A percentile compares a stretch with the other conserved stretches of the same genome.
These are phyloP conservation scores for Bruguiera sexangula DNA, from an alignment of 345 rosid species.

Conservation along the genomic window DNA sequence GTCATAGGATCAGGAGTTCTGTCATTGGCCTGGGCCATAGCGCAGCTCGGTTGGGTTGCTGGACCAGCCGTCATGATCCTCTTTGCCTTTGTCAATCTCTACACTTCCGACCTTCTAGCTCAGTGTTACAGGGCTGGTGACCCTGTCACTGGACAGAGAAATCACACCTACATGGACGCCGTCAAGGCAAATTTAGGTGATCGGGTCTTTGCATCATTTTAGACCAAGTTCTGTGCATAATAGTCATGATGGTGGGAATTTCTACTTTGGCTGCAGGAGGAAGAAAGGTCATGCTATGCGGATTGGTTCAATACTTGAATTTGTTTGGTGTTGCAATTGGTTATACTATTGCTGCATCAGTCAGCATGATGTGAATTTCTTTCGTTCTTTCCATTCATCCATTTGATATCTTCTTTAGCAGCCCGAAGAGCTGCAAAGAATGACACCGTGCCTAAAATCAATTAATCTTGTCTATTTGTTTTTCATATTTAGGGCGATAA, in stretches of 20 bases:
- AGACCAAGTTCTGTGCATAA: not conserved
- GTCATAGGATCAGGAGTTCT: conserved; percentile 55
- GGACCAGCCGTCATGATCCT: conserved; percentile 42
- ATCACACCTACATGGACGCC: conserved; percentile 53
- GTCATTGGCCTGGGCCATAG: conserved; percentile 51
- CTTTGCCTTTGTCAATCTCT: conserved; percentile 44
- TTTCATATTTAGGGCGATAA: conserved; percentile 51
- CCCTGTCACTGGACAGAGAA: conserved; percentile 41
- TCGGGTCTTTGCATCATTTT: not conserved
- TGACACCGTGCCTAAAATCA: too few species aligned
- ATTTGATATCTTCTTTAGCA: too few species aligned
- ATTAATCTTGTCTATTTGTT: not conserved
- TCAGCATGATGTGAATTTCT: conserved; percentile 47
- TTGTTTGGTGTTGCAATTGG: conserved; percentile 50
- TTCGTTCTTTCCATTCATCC: not conserved
- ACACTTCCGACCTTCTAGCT: conserved; percentile 37
- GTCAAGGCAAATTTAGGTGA: conserved; percentile 44
- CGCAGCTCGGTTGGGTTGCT: conserved; percentile 51
- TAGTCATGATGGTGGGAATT: not conserved
- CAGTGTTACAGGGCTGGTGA: conserved; percentile 48
- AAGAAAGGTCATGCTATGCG: conserved; percentile 36
- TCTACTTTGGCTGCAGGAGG: conserved; percentile 32
- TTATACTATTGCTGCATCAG: conserved; percentile 52
- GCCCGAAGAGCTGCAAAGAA: too few species aligned
- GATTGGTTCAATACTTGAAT: conserved; percentile 45